Percentiles rank a stretch among this genome's conserved stretches.
Conservation (phyloP, 2,329 filamentous ascomycete species). For the Penicillium sp. region DNA sequence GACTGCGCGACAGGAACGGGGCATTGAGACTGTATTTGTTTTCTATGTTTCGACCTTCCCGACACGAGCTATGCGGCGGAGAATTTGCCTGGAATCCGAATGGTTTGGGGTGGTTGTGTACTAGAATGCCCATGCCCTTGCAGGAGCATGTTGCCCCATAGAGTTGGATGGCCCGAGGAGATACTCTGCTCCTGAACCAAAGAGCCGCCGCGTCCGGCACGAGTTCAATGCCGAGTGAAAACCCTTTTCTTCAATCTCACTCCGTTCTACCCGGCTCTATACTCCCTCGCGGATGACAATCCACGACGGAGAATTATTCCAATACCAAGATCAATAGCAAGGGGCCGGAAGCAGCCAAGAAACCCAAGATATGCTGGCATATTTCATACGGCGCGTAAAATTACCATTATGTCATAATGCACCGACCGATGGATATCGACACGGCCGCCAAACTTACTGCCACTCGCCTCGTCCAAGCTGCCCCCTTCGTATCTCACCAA, state of each 20-base stretch:
- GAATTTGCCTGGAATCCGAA: constrained; percentile 13
- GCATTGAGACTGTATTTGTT: not conserved
- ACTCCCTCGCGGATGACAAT: too few species aligned
- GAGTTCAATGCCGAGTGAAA: not conserved
- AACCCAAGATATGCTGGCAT: constrained; percentile 14
- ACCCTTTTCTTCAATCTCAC: not conserved
- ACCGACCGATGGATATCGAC: constrained; percentile 7
- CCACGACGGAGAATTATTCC: not conserved
- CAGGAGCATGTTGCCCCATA: constrained; percentile 18
- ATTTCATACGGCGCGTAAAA: not conserved
- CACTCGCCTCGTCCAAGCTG: constrained; percentile 23
- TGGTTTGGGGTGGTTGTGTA: not conserved
- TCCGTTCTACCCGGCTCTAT: too few species aligned
- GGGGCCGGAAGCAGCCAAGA: constrained; percentile 23
- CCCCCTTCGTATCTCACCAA: constrained; percentile 18
- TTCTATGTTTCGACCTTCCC: not conserved
- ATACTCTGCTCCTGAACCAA: not conserved
- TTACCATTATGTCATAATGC: constrained; percentile 17
- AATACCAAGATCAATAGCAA: constrained; percentile 9
- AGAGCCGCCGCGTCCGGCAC: not conserved
- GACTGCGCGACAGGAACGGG: too few species aligned
- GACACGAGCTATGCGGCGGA: constrained; percentile 12
- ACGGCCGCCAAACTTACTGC: constrained; percentile 7
- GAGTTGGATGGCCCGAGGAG: constrained; percentile 15
- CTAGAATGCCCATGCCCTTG: constrained; percentile 13